Evolutionary conservation across 1,284 basidiomycete genomes (phyloP).

Genomic region (Cryptococcus sp.): DNA sequence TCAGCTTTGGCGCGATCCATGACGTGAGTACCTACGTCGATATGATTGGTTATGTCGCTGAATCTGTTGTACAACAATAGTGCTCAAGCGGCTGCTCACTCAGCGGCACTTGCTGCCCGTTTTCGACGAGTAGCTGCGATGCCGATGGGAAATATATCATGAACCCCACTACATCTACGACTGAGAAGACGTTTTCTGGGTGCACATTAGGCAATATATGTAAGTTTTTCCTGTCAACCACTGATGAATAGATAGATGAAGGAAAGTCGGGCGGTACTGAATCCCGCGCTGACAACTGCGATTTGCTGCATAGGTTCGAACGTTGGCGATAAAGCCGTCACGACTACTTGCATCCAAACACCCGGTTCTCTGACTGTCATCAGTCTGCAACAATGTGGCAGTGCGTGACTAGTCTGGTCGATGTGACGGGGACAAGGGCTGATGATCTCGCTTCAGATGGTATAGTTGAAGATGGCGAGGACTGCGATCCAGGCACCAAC

Average conservation of each 20-base stretch:
- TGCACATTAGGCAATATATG: constrained; percentile 88
- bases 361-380: constrained; percentile 53
- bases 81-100: constrained; percentile 68
- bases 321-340: constrained; percentile 48
- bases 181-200: constrained; percentile 70
- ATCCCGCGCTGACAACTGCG: background rate
- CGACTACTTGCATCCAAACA: constrained; percentile 66
- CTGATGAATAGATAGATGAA: background rate
- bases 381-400: constrained; percentile 51
- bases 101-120: constrained; percentile 69
- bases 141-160: constrained; percentile 71
- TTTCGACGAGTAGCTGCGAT: constrained; percentile 64
- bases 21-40: constrained; percentile 58
- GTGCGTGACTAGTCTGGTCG: constrained; percentile 26
- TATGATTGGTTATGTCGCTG: background rate
- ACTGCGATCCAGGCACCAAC: constrained; percentile 80
- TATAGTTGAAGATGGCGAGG: constrained; percentile 65
- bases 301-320: constrained; percentile 25
- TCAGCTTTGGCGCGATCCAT: constrained; percentile 83
- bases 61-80: constrained; percentile 45
- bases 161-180: constrained; percentile 70
- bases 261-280: background rate
- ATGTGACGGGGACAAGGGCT: no score
- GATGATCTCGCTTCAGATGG: constrained; percentile 35
- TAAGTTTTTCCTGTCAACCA: constrained; percentile 50